These are phyloP conservation scores for Pontederia paniculata DNA, from an alignment of 176 grass and related monocot species.

Conservation along the genomic window DNA sequence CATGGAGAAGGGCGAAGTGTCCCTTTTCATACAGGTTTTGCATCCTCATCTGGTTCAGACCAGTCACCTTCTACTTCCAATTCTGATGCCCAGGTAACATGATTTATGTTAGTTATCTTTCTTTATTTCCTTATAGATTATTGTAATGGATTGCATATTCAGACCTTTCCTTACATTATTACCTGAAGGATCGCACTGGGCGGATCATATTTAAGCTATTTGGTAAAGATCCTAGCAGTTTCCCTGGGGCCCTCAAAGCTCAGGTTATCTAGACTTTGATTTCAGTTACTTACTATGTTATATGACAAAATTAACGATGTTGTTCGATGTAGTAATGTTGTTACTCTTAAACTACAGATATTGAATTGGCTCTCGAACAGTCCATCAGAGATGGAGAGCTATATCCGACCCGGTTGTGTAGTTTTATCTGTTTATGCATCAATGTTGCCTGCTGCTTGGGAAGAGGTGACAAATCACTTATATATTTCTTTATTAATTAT, in stretches of 20 bases:
- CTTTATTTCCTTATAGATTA: not conserved
- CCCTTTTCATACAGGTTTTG: slow-evolving; percentile 41
- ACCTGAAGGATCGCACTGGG: slow-evolving; percentile 74
- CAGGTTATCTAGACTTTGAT: slow-evolving; percentile 30
- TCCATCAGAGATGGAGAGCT: slow-evolving; percentile 91
- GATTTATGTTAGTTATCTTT: not conserved
- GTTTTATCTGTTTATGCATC: slow-evolving; percentile 79
- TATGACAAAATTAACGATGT: slow-evolving; percentile 1
- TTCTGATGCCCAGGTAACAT: slow-evolving; percentile 77
- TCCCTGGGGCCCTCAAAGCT: slow-evolving; percentile 60
- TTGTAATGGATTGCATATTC: not conserved
- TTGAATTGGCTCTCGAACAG: slow-evolving; percentile 90
- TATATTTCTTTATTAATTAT: not conserved
- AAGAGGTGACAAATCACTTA: slow-evolving; percentile 38
- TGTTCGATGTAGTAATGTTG: not conserved
- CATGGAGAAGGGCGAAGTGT: slow-evolving; percentile 39
- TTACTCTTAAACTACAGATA: slow-evolving; percentile 35
- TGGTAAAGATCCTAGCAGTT: slow-evolving; percentile 81
- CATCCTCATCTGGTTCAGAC: slow-evolving; percentile 84
- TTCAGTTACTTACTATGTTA: not conserved
- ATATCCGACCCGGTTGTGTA: slow-evolving; percentile 85
- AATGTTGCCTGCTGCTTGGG: slow-evolving; percentile 79
- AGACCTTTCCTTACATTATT: slow-evolving; percentile 5
- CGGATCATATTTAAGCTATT: slow-evolving; percentile 97
- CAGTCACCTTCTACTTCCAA: slow-evolving; percentile 90